Base-by-base conservation (phyloP, 139 green algal genomes). In the Chlamydomonas incerta region DNA sequence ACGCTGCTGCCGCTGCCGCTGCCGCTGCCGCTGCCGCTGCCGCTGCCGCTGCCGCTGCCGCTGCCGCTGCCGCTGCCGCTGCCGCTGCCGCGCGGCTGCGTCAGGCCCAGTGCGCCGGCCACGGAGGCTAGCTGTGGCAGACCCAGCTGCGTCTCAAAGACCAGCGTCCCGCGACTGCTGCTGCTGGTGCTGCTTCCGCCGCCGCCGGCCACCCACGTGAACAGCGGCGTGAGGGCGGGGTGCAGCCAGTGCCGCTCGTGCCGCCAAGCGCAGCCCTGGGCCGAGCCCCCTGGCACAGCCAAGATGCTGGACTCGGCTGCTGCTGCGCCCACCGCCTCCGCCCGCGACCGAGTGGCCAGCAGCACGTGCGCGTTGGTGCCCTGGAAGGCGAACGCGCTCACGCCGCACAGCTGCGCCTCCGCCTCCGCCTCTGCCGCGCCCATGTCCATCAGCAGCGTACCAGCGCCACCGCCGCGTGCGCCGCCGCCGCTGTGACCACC, bases 331-430 rank as follows among this genome's bases (percentile, higher is more conserved):
- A 47, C 15, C 34, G 68, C 18, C 58, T 35, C 69, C 23, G 71
- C 71, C 46, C 21, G 9, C 71, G 46, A 3, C 26, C 15, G 14
- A 14, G 57, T 34, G 0, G 63, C 63, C 0, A 94, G 62, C 35
- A 95, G 52, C 14, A 87, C 89, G 37, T 94, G 91, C 1, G 91
- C 90, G 67, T 96, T 95, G 66, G 91, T 95, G 70, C 91, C 93
- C 88, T 97, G 94, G 87, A 97, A 97, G 29, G 95, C 95, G 90
- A 97, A 97, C 63, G 89, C 88, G 85, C 93, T 96, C 34, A 96
- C 85, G 31, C 95, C 95, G 24, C 62, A 74, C 29, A 91, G 24
- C 14, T 6, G 4, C 29, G 69, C 8, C 35, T 74, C 80, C 23
- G 57, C 65, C 20, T 29, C 57, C 46, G 29, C 31, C 1, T 1